Percentiles rank a stretch among this genome's conserved stretches.
These are phyloP conservation scores for Hanseniaspora occidentalis DNA, from an alignment of 805 yeast species.

Conservation along the genomic window DNA sequence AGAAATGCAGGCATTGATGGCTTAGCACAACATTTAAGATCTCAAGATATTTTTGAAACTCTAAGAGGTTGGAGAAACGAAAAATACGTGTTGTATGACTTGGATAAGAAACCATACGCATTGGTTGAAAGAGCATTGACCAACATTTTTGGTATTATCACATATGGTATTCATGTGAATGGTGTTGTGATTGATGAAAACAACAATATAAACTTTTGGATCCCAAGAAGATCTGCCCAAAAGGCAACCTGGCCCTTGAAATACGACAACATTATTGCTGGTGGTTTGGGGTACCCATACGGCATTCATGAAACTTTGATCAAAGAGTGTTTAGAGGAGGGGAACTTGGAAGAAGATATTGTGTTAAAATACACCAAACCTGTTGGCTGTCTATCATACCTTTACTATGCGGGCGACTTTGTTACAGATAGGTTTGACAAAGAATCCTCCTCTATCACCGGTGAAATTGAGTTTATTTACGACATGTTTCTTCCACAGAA, in stretches of 20 bases:
- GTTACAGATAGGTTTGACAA: slow-evolving; percentile 18
- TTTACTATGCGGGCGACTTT: slow-evolving; percentile 28
- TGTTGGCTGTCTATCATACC: slow-evolving; percentile 61
- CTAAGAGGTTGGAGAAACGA: slow-evolving; percentile 79
- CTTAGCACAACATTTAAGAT: slow-evolving; percentile 32
- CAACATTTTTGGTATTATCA: slow-evolving; percentile 70
- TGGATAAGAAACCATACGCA: slow-evolving; percentile 44
- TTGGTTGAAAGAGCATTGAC: slow-evolving; percentile 71
- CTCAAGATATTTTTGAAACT: slow-evolving; percentile 25
- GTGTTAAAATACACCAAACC: slow-evolving; percentile 33
- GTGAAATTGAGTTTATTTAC: slow-evolving; percentile 75
- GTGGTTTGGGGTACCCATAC: slow-evolving; percentile 79
- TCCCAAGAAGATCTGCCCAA: slow-evolving; percentile 64
- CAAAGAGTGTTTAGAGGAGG: slow-evolving; percentile 88
- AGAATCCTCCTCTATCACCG: slow-evolving; percentile 59
- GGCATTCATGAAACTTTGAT: slow-evolving; percentile 64
- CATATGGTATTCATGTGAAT: slow-evolving; percentile 81
- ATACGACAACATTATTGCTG: slow-evolving; percentile 92
- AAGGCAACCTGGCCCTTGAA: slow-evolving; percentile 85
- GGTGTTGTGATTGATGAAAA: slow-evolving; percentile 52
- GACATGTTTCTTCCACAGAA: slow-evolving; percentile 48
- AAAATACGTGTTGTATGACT: slow-evolving; percentile 57
- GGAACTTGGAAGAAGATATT: slow-evolving; percentile 49
- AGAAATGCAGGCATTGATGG: slow-evolving; percentile 24
- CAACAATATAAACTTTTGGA: slow-evolving; percentile 52